Conservation (phyloP, 2,329 filamentous ascomycete species). For the Lasiodiplodia sp. region DNA sequence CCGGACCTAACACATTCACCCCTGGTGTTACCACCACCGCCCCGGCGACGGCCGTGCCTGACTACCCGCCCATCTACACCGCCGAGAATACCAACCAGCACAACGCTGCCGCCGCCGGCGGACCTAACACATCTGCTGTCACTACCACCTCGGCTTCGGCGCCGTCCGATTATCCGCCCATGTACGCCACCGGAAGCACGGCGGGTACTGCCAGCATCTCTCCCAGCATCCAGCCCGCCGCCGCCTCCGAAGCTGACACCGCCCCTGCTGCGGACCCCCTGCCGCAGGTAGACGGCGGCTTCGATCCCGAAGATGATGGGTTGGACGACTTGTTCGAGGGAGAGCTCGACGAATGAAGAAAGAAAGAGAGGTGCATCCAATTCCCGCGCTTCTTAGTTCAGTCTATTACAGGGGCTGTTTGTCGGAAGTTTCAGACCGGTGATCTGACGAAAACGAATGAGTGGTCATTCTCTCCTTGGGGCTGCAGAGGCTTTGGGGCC, state of each 20-base stretch:
- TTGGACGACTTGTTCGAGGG: not conserved
- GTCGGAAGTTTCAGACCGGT: not conserved
- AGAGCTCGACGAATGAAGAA: not conserved
- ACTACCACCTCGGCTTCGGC: not conserved
- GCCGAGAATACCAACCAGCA: not conserved
- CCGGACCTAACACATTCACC: no score
- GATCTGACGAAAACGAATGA: not conserved
- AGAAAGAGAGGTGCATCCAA: not conserved
- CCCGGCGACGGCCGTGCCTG: not conserved
- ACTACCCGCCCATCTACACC: not conserved
- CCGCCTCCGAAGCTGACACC: not conserved
- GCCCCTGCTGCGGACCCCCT: not conserved
- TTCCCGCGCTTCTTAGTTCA: not conserved
- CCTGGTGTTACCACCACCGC: not conserved
- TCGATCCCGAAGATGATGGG: not conserved
- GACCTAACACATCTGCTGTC: not conserved
- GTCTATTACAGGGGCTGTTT: not conserved
- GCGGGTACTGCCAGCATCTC: not conserved
- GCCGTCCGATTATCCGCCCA: not conserved
- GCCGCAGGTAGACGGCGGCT: not conserved
- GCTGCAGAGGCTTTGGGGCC: not conserved
- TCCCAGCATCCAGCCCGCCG: not conserved
- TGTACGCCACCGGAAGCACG: not conserved
- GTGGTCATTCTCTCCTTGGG: not conserved
- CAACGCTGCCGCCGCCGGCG: not conserved